A percentile compares a stretch with the other conserved stretches of the same genome.
Conservation (phyloP, 257 asterid genomes). For the Craterostigma plantagineum region DNA sequence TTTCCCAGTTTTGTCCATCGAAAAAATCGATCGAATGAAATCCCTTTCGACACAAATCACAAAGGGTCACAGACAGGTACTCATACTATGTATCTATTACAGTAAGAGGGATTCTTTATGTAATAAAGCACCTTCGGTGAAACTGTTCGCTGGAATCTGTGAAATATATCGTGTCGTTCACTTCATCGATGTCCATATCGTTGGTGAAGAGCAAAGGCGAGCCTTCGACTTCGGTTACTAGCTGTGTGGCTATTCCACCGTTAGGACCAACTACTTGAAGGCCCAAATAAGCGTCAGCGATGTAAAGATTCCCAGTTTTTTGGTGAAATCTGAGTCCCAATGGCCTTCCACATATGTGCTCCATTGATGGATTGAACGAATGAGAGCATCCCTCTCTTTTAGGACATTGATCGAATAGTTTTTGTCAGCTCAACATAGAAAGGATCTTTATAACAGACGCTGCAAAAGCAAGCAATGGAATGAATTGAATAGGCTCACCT, state of each 20-base stretch:
- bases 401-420: not conserved
- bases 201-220: constrained; percentile 38
- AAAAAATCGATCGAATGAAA: constrained; percentile 21
- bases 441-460: not conserved
- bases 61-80: not conserved
- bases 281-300: constrained; percentile 66
- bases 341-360: constrained; percentile 67
- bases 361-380: constrained; percentile 42
- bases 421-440: too few species aligned
- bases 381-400: constrained; percentile 29
- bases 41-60: constrained; percentile 18
- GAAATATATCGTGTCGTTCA: constrained; percentile 37
- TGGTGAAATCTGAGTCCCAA: constrained; percentile 42
- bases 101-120: not conserved
- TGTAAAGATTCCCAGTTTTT: constrained; percentile 41
- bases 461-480: not conserved
- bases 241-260: constrained; percentile 39
- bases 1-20: constrained; percentile 43
- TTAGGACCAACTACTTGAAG: constrained; percentile 45
- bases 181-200: constrained; percentile 56
- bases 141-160: constrained; percentile 43
- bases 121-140: constrained; percentile 29
- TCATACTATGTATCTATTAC: too few species aligned
- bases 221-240: constrained; percentile 44
- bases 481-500: constrained; percentile 17